A percentile compares a stretch with the other conserved stretches of the same genome.
phyloP scores from a whole-genome alignment of 768 basidiomycete genomes.

The Boletus vermiculosoides region DNA sequence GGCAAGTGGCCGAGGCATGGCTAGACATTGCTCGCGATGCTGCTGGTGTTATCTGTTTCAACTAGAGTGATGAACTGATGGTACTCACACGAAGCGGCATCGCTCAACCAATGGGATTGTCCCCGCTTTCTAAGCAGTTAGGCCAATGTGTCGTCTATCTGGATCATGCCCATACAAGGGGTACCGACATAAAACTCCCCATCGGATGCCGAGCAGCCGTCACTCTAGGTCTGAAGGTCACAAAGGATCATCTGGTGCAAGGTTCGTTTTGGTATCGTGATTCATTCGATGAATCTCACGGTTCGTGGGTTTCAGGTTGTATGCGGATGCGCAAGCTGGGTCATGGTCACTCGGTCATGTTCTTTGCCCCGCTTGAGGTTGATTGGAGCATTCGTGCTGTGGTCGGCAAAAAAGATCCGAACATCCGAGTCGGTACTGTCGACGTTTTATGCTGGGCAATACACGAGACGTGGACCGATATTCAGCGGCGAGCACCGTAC shows the following conservation, averaged over 20 bases:
- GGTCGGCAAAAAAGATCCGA: slow-evolving; percentile 1
- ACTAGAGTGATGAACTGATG: slow-evolving; percentile 29
- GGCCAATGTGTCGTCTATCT: slow-evolving; percentile 36
- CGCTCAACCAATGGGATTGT: slow-evolving; percentile 22
- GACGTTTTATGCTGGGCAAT: slow-evolving; percentile 46
- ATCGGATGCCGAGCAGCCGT: slow-evolving; percentile 12
- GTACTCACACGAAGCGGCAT: slow-evolving; percentile 25
- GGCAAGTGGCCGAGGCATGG: too few relatives aligned
- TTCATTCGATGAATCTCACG: background rate
- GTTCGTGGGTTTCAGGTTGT: slow-evolving; percentile 36
- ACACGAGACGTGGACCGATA: slow-evolving; percentile 36
- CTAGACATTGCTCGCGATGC: background rate
- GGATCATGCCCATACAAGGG: slow-evolving; percentile 38
- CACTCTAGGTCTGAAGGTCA: slow-evolving; percentile 31
- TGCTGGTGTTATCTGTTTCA: slow-evolving; percentile 28
- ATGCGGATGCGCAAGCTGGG: slow-evolving; percentile 53
- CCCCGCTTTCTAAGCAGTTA: slow-evolving; percentile 28
- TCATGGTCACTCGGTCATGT: slow-evolving; percentile 43
- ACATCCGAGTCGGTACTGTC: background rate
- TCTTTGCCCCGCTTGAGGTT: slow-evolving; percentile 43
- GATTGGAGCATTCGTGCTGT: slow-evolving; percentile 35
- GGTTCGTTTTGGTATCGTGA: slow-evolving; percentile 20
- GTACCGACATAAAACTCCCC: slow-evolving; percentile 39
- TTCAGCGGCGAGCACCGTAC: background rate
- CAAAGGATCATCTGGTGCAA: slow-evolving; percentile 34